Evolutionary conservation across 306 rosid species (phyloP), one percentile per base, ranked within the genome.

Genomic region (Herpetospermum pedunculosum): DNA sequence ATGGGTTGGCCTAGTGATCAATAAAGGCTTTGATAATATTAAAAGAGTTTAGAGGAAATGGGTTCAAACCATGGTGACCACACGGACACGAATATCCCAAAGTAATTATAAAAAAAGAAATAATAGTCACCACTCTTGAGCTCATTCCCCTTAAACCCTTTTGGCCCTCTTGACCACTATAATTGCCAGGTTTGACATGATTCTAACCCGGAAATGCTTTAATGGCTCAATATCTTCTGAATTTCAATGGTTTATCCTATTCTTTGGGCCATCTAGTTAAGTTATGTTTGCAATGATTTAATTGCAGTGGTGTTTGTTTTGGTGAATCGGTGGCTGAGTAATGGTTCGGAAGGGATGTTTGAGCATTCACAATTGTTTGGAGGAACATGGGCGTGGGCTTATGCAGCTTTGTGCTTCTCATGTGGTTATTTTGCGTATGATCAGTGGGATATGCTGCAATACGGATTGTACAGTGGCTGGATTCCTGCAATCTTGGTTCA

Each of bases 361-460:
- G 95, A 89, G 30, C 99, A 94, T 82, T 85, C 96, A 5, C 84
- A 83, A 75, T 80, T 91, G 86, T 84, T 91, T 77, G 89, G 85
- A 34, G 86, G 84, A 19, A 85, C 92, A 62, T 91, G 97, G 97
- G 87, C 92, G 6, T 84, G 99, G 97, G 96, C 92, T 11, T 84
- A 85, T 83, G 84, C 86, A 37, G 91, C 97, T 49, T 52, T 94
- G 87, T 88, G 96, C 83, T 86, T 94, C 84, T 94, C 97, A n/a
- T 88, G 96, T 65, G 99, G 97, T 76, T 94, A 94, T 85, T 94
- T 94, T 84, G 99, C 99, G 30, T 91, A 91, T 78, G 99, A 89
- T 79, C 99, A 94, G 82, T 91, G 88, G 91, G 97, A 91, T 82
- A 94, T 94, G 99, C 90, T 94, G 78, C 87, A 21, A 21, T 78